Evolutionary conservation across 768 basidiomycete genomes (phyloP), one percentile per base, ranked within the genome.

Genomic region (Tephrocybe sp.): DNA sequence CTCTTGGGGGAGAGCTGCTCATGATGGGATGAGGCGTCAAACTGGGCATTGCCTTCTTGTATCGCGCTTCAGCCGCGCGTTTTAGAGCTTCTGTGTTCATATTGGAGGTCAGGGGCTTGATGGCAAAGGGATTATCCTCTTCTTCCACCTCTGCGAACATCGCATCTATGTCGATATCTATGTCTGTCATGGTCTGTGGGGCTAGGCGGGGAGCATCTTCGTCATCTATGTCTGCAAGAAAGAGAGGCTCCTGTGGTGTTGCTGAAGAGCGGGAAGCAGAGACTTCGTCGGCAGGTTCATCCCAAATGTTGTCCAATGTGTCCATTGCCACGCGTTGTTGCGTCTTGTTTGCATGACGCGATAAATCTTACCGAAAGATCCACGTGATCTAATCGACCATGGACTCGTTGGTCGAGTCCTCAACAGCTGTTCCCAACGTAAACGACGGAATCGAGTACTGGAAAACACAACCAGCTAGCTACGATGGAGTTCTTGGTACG

Each of bases 391-490:
- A 30, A 30, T 5, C 28, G 28, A 5, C 11, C 34, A 53, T 56
- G 54, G 51, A 30, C 28, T 30, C 28, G 30, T 45, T 11, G 8
- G 23, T 32, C 43, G 34, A 45, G 26, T 50, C 48, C 55, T 63
- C 37, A 20, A 39, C 61, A n/a, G 64, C 68, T 32, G 67, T 71
- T 41, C 84, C 90, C 0, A 76, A 86, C 51, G 74, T 93, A 24
- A 69, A 87, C 51, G 81, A 86, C 32, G 91, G 96, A 14, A 82
- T 98, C 38, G 73, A 81, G 18, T 98, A 97, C 66, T 98, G 96
- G 96, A 78, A 76, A 18, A 74, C 74, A 1, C 89, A 93, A 57
- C 85, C 88, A 7, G 90, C 94, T 3, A 89, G 73, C 53, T 79
- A 89, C 25, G 85, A 97, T 62, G 93, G 95, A 40, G 95, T 98